A percentile compares a stretch with the other conserved stretches of the same genome.
phyloP scores from a whole-genome alignment of 352 stramenopile species.

The Phytophthora meadii region DNA sequence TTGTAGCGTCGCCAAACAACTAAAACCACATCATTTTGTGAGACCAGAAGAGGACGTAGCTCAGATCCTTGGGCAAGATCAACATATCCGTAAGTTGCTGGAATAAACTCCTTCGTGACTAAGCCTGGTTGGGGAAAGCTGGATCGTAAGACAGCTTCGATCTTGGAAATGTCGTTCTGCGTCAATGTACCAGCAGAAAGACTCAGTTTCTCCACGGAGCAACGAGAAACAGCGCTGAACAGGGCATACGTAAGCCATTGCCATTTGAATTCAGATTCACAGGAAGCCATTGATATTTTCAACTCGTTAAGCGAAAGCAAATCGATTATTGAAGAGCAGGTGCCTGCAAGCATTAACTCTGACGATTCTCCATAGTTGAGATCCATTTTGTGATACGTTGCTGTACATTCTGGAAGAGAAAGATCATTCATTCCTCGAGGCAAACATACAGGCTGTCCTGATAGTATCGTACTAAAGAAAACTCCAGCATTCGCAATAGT shows the following conservation, averaged over 20 bases:
- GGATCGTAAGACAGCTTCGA: neutral
- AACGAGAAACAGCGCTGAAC: neutral
- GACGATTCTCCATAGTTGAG: neutral
- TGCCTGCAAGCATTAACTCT: neutral
- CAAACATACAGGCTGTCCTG: neutral
- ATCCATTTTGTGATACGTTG: neutral
- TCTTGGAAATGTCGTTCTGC: neutral
- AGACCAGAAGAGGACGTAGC: neutral
- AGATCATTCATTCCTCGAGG: neutral
- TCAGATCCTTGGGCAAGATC: neutral
- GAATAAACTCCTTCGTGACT: neutral
- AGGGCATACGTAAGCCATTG: neutral
- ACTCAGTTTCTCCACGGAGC: neutral
- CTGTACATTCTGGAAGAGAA: neutral
- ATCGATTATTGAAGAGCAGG: neutral
- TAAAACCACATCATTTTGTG: neutral
- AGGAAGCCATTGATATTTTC: neutral
- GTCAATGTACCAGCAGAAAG: neutral
- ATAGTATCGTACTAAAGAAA: slow-evolving; percentile 1
- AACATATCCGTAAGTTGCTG: neutral
- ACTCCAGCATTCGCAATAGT: neutral
- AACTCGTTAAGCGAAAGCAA: neutral
- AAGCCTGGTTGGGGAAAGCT: neutral
- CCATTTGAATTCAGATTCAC: neutral
- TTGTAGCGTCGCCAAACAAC: neutral